phyloP scores from a whole-genome alignment of 2,329 filamentous ascomycete species.

The Hortaea werneckii region DNA sequence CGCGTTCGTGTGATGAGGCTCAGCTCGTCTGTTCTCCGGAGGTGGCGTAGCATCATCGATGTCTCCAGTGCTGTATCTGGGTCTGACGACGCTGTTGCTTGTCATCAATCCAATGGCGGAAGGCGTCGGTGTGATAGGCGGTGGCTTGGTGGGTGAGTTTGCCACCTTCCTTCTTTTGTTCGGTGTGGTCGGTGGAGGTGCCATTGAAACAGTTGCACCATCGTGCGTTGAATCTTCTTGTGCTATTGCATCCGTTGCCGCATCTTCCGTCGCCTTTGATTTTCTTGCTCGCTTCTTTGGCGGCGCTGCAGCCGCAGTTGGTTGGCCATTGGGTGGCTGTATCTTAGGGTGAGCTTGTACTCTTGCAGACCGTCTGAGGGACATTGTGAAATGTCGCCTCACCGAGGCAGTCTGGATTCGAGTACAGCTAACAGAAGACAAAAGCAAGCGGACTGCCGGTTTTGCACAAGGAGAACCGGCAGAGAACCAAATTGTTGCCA shows the following conservation, averaged over 20 bases:
- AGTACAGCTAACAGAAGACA: too few species aligned
- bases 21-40: conserved; percentile 44
- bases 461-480: too few species aligned
- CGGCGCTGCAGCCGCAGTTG: conserved; percentile 6
- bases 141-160: conserved; percentile 17
- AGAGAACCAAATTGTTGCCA: too few species aligned
- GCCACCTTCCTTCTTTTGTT: conserved; percentile 20
- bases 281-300: conserved; percentile 16
- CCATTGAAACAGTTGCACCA: conserved; percentile 13
- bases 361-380: conserved; percentile 43
- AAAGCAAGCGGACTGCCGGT: too few species aligned
- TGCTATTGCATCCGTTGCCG: conserved; percentile 7
- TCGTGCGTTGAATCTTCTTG: conserved; percentile 6
- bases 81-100: conserved; percentile 18
- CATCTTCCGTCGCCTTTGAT: conserved; percentile 10
- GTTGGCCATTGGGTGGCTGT: conserved; percentile 2
- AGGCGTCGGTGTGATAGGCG: conserved; percentile 40
- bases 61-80: conserved; percentile 31
- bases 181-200: conserved; percentile 22
- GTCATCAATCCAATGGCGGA: conserved; percentile 39
- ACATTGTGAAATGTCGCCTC: conserved; percentile 30
- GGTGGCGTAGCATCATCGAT: conserved; percentile 26
- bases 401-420: too few species aligned
- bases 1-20: conserved; percentile 58
- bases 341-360: conserved; percentile 19